phyloP scores from a whole-genome alignment of 2,329 filamentous ascomycete species.

The Trichoderma brevicompactum region DNA sequence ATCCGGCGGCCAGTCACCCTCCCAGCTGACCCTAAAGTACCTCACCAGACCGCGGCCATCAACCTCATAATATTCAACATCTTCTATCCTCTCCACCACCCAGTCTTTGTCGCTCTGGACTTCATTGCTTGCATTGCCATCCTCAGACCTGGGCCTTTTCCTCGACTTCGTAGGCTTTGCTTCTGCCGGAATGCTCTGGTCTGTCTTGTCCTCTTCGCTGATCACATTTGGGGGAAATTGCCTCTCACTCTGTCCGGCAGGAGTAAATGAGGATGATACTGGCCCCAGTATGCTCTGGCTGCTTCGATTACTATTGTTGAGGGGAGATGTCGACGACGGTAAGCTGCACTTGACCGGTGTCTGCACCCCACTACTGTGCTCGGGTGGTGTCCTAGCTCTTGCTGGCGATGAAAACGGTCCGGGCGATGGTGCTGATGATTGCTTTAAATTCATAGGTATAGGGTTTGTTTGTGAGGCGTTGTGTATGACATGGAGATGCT shows the following conservation, averaged over 20 bases:
- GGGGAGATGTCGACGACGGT: neutral
- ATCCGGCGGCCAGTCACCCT: constrained; percentile 59
- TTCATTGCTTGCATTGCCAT: neutral
- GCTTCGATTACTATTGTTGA: neutral
- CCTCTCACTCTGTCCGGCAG: neutral
- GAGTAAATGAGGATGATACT: neutral
- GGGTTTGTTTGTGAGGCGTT: neutral
- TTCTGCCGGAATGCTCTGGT: neutral
- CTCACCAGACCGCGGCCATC: constrained; percentile 45
- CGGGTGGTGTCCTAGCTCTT: neutral
- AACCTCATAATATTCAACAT: constrained; percentile 45
- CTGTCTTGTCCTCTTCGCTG: neutral
- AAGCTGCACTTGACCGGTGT: neutral
- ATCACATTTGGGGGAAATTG: neutral
- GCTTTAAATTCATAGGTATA: neutral
- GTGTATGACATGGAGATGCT: neutral
- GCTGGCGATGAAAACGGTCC: neutral
- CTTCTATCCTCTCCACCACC: constrained; percentile 52
- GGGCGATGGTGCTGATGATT: neutral
- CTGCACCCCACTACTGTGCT: neutral
- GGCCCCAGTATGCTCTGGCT: neutral
- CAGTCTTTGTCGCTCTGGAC: constrained; percentile 40
- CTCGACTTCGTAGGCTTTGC: constrained; percentile 7
- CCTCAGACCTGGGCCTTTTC: constrained; percentile 9
- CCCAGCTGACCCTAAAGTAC: constrained; percentile 60